Percentiles rank a stretch among this genome's conserved stretches.
phyloP scores from a whole-genome alignment of 2,329 filamentous ascomycete genomes.

The Penicillium italicum region DNA sequence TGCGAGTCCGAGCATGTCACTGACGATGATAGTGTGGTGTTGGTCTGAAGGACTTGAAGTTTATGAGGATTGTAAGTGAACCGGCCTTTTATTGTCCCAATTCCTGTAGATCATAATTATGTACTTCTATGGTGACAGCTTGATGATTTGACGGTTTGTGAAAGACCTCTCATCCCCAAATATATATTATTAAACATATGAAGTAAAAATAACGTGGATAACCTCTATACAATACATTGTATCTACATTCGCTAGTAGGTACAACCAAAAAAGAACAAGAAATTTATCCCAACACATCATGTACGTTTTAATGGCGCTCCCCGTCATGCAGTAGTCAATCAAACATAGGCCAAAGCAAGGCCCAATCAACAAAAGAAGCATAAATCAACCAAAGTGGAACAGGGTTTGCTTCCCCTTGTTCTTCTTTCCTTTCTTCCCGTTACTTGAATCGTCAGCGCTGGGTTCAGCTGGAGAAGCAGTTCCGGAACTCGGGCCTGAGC shows the following conservation, averaged over 20 bases:
- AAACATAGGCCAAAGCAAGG: not conserved
- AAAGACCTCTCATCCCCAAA: not conserved
- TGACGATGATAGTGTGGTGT: conserved; percentile 9
- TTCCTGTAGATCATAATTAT: not conserved
- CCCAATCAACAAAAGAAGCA: not conserved
- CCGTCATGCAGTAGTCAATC: not conserved
- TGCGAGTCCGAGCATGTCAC: not conserved
- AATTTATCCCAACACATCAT: not conserved
- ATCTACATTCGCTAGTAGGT: conserved; percentile 10
- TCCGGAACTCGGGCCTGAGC: conserved; percentile 24
- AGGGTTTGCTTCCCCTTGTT: conserved; percentile 43
- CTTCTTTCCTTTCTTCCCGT: conserved; percentile 37
- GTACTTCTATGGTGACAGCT: not conserved
- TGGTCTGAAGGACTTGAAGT: not conserved
- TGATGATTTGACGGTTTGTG: not conserved
- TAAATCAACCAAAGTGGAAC: conserved; percentile 38
- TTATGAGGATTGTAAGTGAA: not conserved
- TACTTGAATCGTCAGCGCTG: conserved; percentile 20
- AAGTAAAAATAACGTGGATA: not conserved
- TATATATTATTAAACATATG: not conserved
- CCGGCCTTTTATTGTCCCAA: not conserved
- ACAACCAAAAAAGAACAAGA: not conserved
- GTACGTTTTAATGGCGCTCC: not conserved
- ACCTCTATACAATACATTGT: conserved; percentile 7
- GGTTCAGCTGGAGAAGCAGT: conserved; percentile 21